Conservation (phyloP, 2,329 filamentous ascomycete genomes). For the Fusarium sp. region DNA sequence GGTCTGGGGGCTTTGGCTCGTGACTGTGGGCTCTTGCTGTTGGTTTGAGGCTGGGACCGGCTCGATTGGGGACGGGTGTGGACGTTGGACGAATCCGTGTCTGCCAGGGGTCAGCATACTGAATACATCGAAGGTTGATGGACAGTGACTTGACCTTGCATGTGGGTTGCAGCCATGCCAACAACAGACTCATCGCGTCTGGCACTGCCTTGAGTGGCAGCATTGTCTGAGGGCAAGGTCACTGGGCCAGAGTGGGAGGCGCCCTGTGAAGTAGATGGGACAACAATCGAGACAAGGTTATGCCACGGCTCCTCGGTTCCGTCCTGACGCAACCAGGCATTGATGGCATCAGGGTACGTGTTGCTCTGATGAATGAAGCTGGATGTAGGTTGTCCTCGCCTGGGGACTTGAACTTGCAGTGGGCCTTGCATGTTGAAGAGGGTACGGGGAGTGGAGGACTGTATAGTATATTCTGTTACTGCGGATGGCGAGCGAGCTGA, state of each 20-base stretch:
- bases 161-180: rapidly evolving
- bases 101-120: not conserved
- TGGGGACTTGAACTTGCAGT: not conserved
- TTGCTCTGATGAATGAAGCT: not conserved
- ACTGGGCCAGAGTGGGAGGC: not conserved
- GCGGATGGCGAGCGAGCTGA: too few relatives aligned
- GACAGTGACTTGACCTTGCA: not conserved
- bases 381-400: not conserved
- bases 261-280: not conserved
- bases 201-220: constrained; percentile 9
- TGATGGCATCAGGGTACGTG: not conserved
- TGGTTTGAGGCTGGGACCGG: rapidly evolving
- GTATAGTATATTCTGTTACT: too few relatives aligned
- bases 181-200: not conserved
- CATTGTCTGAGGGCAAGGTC: not conserved
- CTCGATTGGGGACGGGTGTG: not conserved
- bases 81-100: not conserved
- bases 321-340: not conserved
- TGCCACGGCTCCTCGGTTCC: constrained; percentile 9
- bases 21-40: not conserved
- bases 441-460: not conserved
- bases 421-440: not conserved
- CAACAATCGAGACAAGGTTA: not conserved
- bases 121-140: rapidly evolving
- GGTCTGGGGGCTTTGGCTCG: not conserved